A percentile compares a stretch with the other conserved stretches of the same genome.
phyloP scores from a whole-genome alignment of 495 filamentous ascomycete species.

The Penicilliopsis zonata region DNA sequence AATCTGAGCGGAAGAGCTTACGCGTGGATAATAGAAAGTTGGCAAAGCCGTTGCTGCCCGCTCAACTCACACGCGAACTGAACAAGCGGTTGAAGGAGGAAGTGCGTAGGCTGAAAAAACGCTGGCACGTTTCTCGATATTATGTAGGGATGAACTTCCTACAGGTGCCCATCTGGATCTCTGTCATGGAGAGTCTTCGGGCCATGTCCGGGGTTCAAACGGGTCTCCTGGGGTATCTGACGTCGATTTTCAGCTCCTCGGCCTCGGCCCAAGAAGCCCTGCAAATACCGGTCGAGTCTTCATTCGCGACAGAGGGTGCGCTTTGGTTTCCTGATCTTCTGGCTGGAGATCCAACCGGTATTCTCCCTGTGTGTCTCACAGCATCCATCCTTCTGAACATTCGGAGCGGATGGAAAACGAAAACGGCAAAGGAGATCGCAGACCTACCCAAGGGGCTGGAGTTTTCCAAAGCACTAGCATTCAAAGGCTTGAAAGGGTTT shows the following conservation, averaged over 20 bases:
- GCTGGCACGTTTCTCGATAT: constrained; percentile 29
- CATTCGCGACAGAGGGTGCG: constrained; percentile 54
- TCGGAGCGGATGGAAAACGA: constrained; percentile 16
- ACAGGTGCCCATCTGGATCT: constrained; percentile 57
- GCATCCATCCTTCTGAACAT: constrained; percentile 26
- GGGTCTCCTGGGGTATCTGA: constrained; percentile 40
- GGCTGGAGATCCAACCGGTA: constrained; percentile 52
- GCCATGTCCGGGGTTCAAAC: constrained; percentile 45
- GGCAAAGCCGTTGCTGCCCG: neutral
- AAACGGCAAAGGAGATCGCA: constrained; percentile 9
- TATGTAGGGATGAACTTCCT: constrained; percentile 36
- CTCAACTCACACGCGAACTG: neutral
- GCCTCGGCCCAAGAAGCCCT: constrained; percentile 4
- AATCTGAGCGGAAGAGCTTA: constrained; percentile 13
- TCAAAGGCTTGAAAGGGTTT: constrained; percentile 12
- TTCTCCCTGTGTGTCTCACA: constrained; percentile 48
- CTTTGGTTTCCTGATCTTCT: constrained; percentile 76
- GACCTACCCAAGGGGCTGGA: constrained; percentile 18
- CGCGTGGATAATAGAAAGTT: constrained; percentile 7
- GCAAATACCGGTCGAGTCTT: constrained; percentile 33
- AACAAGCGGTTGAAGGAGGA: constrained; percentile 10
- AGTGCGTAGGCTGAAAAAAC: constrained; percentile 23
- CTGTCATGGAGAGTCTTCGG: constrained; percentile 54
- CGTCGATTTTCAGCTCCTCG: constrained; percentile 7
- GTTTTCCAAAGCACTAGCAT: constrained; percentile 9